Percentiles rank a stretch among this genome's conserved stretches.
Conservation (phyloP, 1,139 yeast genomes). For the Diutina siamensis region DNA sequence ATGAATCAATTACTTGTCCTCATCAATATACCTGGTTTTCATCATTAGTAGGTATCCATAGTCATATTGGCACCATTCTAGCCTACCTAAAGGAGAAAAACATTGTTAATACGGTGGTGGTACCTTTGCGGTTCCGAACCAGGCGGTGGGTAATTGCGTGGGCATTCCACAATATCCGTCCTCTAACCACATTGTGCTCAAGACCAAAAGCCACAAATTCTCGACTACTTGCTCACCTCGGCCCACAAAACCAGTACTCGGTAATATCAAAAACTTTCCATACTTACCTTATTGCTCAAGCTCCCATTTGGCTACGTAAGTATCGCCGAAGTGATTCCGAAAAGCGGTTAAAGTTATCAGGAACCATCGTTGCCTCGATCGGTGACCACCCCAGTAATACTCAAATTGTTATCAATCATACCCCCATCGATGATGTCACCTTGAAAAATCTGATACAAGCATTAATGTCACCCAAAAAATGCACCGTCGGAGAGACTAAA, state of each 20-base stretch:
- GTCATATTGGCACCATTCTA: not conserved
- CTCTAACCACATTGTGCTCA: not conserved
- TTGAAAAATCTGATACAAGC: not conserved
- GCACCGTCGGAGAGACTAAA: too few species aligned
- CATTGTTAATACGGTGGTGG: not conserved
- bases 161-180: not conserved
- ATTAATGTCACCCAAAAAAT: too few species aligned
- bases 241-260: too few species aligned
- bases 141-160: slow-evolving; percentile 1
- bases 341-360: not conserved
- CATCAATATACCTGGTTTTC: not conserved
- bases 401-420: not conserved
- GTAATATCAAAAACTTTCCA: too few species aligned
- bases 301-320: not conserved
- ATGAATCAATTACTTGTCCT: not conserved
- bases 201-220: too few species aligned
- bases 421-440: not conserved
- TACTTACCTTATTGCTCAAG: not conserved
- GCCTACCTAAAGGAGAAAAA: not conserved
- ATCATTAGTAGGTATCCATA: slow-evolving; percentile 1
- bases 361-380: not conserved
- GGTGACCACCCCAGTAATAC: not conserved
- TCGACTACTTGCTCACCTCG: too few species aligned
- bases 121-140: not conserved
- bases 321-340: not conserved